These are phyloP conservation scores for Auricularia sp. DNA, from an alignment of 768 basidiomycete species.

Conservation along the genomic window DNA sequence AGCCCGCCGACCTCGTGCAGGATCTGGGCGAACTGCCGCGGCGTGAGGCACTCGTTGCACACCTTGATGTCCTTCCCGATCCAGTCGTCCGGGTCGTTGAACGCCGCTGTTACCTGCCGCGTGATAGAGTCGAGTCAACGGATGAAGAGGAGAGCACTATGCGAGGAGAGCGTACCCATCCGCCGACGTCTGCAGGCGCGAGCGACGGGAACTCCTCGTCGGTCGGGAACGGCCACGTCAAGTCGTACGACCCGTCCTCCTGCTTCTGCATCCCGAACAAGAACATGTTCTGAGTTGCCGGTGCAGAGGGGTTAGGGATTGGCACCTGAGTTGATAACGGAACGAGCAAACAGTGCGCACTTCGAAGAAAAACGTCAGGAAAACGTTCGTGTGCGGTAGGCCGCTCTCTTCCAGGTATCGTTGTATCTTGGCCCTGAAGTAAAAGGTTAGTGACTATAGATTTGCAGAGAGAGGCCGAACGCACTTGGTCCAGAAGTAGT, in stretches of 20 bases:
- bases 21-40: conserved; percentile 1
- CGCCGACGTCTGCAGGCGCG: not conserved
- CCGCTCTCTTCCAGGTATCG: not conserved
- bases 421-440: not conserved
- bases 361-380: not conserved
- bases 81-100: not conserved
- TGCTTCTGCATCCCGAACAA: not conserved
- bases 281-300: not conserved
- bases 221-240: not conserved
- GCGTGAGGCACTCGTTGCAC: not conserved
- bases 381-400: not conserved
- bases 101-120: not conserved
- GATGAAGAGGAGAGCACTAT: too few species aligned
- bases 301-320: too few species aligned
- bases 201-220: not conserved
- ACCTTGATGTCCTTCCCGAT: conserved; percentile 5
- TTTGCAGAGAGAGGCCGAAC: not conserved
- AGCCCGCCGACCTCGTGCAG: conserved; percentile 3
- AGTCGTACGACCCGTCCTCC: not conserved
- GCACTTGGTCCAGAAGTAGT: not conserved
- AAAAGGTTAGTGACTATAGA: not conserved
- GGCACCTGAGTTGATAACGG: too few species aligned
- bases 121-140: not conserved
- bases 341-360: not conserved
- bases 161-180: not conserved